Conservation (phyloP, 371 early-diverging fungal genomes). For the Mortierella sp. region DNA sequence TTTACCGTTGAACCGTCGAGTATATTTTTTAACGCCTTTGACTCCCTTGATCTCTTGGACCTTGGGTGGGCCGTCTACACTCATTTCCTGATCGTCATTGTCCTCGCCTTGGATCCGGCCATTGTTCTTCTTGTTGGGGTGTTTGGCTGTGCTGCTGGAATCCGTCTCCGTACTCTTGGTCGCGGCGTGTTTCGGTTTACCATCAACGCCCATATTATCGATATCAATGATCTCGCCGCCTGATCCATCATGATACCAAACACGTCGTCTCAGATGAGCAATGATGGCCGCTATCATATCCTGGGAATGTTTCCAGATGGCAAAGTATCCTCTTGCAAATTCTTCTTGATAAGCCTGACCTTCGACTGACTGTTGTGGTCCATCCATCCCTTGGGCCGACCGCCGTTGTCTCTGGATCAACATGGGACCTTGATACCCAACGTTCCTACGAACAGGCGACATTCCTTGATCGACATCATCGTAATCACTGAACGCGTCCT, state of each 20-base stretch:
- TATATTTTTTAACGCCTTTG: constrained; percentile 42
- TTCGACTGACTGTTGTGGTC: too few species aligned
- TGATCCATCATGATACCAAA: constrained; percentile 34
- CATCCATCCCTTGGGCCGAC: not conserved
- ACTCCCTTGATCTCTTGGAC: constrained; percentile 11
- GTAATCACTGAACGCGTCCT: constrained; percentile 33
- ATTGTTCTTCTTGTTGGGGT: too few species aligned
- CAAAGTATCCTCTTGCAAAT: constrained; percentile 9
- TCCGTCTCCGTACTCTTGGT: too few species aligned
- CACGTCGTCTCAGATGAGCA: constrained; percentile 19
- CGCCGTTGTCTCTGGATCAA: not conserved
- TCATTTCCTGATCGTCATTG: not conserved
- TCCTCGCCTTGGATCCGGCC: not conserved
- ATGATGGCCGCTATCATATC: constrained; percentile 44
- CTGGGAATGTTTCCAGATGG: constrained; percentile 23
- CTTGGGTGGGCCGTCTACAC: not conserved
- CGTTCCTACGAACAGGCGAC: constrained; percentile 11
- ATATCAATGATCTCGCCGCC: constrained; percentile 34
- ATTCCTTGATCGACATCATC: constrained; percentile 17
- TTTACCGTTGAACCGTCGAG: constrained; percentile 27
- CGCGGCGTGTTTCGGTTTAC: not conserved
- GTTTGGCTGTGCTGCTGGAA: not conserved
- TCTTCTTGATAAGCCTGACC: constrained; percentile 15
- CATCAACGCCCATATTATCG: constrained; percentile 24
- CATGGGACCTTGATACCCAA: constrained; percentile 21